Base-by-base conservation (phyloP, 345 rosid species). In the Turnera subulata region DNA sequence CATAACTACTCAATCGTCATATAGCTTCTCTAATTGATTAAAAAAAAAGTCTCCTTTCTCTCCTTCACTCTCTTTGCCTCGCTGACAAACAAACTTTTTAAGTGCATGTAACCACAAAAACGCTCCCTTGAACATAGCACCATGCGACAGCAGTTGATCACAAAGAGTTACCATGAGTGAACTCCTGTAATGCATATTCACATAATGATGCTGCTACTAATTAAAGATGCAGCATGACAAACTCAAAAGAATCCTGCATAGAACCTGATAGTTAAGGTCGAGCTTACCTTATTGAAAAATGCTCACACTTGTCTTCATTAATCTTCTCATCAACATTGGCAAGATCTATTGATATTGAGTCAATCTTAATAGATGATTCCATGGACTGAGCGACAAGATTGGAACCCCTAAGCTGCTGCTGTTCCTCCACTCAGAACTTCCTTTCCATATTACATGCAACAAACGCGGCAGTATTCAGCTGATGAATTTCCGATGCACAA, bases 211-310 rank as follows among this genome's bases (percentile, higher is more conserved):
- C 35, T 29, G 35, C 5, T 8, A 29, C 35, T 29, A 29, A 29
- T 29, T 8, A 50, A 26, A 8, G 49, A 53, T 39, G 10, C 20
- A 11, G 43, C 35, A 56, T 39, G 11, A 45, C 15, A 53, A 25
- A 17, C 6, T 32, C 6, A 3, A 42, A 29, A 8, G 35, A 29
- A 29, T 29, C 23, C 40, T 38, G 15, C 46, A 54, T n/a, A 19
- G 17, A 24, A 43, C 2, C 48, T 6, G 26, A 59, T 45, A 32
- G 59, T 29, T 16, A 24, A 48, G 49, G 56, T 43, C 42, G 56
- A 53, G 61, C 84, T 76, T 73, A 88, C 96, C 91, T 81, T 64
- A 87, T 68, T n/a, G 96, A 79, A 69, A 88, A 88, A 58, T 79
- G 84, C 46, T 80, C 69, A 63, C 92, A 88, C 37, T 65, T 80